Evolutionary conservation across 305 asterid genomes (phyloP).

Genomic region (Caryopteris hybrid): DNA sequence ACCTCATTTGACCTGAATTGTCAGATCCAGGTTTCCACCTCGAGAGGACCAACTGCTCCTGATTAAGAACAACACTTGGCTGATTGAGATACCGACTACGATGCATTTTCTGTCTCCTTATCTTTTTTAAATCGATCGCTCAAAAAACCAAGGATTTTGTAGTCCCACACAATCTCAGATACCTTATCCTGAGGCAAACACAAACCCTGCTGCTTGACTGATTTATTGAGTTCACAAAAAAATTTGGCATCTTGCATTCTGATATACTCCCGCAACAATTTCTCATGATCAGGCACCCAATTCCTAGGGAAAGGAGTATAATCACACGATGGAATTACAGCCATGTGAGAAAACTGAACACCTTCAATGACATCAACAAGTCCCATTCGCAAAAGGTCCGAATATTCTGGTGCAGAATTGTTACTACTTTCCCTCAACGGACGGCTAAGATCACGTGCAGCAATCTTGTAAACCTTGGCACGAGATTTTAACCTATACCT

Average conservation of each 20-base stretch:
- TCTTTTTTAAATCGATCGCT: constrained; percentile 36
- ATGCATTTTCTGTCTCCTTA: constrained; percentile 20
- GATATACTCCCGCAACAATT: constrained; percentile 59
- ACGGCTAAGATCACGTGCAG: constrained; percentile 72
- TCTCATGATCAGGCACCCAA: constrained; percentile 90
- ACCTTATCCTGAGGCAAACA: constrained; percentile 73
- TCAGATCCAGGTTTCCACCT: not conserved
- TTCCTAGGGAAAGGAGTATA: constrained; percentile 87
- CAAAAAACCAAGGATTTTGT: constrained; percentile 60
- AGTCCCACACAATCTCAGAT: constrained; percentile 77
- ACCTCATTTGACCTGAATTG: not conserved
- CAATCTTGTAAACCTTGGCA: constrained; percentile 88
- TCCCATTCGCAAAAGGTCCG: constrained; percentile 93
- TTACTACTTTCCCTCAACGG: constrained; percentile 74
- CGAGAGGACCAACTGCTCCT: not conserved
- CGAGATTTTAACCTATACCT: constrained; percentile 91
- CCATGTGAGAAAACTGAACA: constrained; percentile 76
- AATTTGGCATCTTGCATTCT: constrained; percentile 69
- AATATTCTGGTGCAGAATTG: constrained; percentile 87
- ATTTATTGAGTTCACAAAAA: constrained; percentile 65
- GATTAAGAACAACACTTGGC: not conserved
- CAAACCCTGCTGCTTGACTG: constrained; percentile 53
- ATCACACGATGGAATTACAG: constrained; percentile 75
- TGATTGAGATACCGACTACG: not conserved
- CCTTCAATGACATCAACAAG: constrained; percentile 90